Evolutionary conservation across 805 yeast genomes (phyloP).

Genomic region (Barnettozyma siamensis): DNA sequence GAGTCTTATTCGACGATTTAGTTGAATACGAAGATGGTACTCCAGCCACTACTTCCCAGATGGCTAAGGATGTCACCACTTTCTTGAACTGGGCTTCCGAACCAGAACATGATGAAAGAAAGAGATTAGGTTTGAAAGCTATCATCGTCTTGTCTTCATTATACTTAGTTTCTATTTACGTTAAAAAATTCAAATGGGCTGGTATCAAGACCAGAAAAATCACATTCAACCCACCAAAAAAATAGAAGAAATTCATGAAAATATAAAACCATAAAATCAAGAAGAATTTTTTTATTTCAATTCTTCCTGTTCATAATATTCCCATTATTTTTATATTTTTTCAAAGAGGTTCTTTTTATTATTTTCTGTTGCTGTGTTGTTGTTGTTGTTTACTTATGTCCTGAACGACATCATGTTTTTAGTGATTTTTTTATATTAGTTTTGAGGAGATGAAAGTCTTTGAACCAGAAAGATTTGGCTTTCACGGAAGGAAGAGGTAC

Average conservation of each 20-base stretch:
- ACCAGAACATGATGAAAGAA: conserved; percentile 98
- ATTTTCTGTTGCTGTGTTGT: no score
- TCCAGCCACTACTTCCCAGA: conserved; percentile 95
- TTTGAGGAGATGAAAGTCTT: not conserved
- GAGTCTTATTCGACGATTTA: conserved; percentile 94
- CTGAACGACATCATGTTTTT: not conserved
- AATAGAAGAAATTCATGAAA: conserved; percentile 28
- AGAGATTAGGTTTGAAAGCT: conserved; percentile 94
- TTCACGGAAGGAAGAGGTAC: conserved; percentile 2
- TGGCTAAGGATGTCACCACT: conserved; percentile 97
- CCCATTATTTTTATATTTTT: conserved; percentile 4
- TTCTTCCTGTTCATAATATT: not conserved
- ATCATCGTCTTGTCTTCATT: conserved; percentile 71
- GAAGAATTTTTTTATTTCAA: no score
- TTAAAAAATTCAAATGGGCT: conserved; percentile 98
- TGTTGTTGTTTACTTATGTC: not conserved
- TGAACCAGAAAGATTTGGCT: conserved; percentile 1
- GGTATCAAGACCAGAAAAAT: conserved; percentile 92
- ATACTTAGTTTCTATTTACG: conserved; percentile 80
- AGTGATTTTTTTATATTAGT: conserved; percentile 1
- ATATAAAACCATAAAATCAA: not conserved
- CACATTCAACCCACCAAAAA: conserved; percentile 88
- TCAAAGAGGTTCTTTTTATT: not conserved
- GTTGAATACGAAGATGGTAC: conserved; percentile 99
- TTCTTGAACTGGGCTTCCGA: conserved; percentile 98